Percentiles rank a stretch among this genome's conserved stretches.
These are phyloP conservation scores for Musa troglodytarum DNA, from an alignment of 176 grass and related monocot genomes.

Conservation along the genomic window DNA sequence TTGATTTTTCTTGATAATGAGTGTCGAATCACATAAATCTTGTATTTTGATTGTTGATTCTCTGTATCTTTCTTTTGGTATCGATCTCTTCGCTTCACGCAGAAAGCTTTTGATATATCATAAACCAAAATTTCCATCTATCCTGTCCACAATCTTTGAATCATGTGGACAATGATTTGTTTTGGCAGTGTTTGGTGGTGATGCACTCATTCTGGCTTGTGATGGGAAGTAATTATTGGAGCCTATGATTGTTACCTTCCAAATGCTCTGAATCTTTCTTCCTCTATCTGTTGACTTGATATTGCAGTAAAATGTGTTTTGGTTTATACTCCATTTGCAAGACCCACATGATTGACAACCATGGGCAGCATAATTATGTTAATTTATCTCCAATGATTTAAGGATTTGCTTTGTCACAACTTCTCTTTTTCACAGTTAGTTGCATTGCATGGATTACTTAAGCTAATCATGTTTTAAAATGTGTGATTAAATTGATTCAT, in stretches of 20 bases:
- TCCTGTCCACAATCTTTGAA: background rate
- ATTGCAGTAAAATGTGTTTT: background rate
- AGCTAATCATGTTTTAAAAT: background rate
- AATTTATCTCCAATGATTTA: background rate
- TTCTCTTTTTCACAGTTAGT: background rate
- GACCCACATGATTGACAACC: background rate
- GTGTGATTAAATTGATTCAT: background rate
- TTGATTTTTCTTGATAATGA: no score
- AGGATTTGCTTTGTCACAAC: background rate
- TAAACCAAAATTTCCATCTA: background rate
- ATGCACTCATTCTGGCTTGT: background rate
- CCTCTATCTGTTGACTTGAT: background rate
- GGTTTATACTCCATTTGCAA: background rate
- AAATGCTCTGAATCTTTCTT: background rate
- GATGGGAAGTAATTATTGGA: background rate
- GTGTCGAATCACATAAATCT: no score
- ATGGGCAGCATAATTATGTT: background rate
- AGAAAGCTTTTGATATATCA: no score
- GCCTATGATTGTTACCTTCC: background rate
- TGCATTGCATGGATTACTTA: background rate
- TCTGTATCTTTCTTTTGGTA: no score
- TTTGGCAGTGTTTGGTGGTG: background rate
- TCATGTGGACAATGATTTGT: background rate
- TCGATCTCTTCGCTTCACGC: no score
- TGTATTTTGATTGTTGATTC: no score